A percentile compares a stretch with the other conserved stretches of the same genome.
Evolutionary conservation across 179 eudicot species (phyloP).

Genomic region (Sideroxylon spinosum): DNA sequence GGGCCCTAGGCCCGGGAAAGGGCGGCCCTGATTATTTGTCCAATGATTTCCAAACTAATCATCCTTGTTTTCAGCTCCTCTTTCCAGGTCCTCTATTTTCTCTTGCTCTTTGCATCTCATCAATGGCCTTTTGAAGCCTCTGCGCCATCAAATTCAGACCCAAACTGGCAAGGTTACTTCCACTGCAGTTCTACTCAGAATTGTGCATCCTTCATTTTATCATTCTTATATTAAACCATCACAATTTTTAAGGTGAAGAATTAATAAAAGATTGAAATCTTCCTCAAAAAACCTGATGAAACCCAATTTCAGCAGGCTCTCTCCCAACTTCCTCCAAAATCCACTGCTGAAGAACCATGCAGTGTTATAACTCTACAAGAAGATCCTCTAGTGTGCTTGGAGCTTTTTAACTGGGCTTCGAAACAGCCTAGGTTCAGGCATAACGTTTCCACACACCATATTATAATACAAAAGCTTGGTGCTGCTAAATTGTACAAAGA

Average conservation of each 20-base stretch:
- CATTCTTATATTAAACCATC: slow-evolving; percentile 36
- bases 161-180: slow-evolving; percentile 3
- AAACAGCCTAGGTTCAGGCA: slow-evolving; percentile 64
- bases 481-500: slow-evolving; percentile 61
- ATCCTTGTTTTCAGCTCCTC: neutral
- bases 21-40: neutral
- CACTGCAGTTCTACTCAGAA: slow-evolving; percentile 6
- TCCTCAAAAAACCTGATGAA: slow-evolving; percentile 55
- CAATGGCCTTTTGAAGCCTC: neutral
- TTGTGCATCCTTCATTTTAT: slow-evolving; percentile 22
- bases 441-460: slow-evolving; percentile 47
- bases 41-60: neutral
- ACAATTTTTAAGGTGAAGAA: slow-evolving; percentile 44
- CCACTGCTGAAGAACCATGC: slow-evolving; percentile 59
- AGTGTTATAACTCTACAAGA: slow-evolving; percentile 38
- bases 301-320: slow-evolving; percentile 38
- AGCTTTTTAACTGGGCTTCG: slow-evolving; percentile 70
- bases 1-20: too few species aligned
- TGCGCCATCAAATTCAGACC: neutral
- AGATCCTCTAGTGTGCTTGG: slow-evolving; percentile 72
- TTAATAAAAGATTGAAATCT: slow-evolving; percentile 41
- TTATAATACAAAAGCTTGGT: slow-evolving; percentile 69
- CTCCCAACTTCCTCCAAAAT: slow-evolving; percentile 69
- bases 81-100: neutral
- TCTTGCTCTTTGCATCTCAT: neutral